Percentiles rank a stretch among this genome's conserved stretches.
Evolutionary conservation across 2,329 filamentous ascomycete genomes (phyloP).

Genomic region (Aureobasidium sp.): DNA sequence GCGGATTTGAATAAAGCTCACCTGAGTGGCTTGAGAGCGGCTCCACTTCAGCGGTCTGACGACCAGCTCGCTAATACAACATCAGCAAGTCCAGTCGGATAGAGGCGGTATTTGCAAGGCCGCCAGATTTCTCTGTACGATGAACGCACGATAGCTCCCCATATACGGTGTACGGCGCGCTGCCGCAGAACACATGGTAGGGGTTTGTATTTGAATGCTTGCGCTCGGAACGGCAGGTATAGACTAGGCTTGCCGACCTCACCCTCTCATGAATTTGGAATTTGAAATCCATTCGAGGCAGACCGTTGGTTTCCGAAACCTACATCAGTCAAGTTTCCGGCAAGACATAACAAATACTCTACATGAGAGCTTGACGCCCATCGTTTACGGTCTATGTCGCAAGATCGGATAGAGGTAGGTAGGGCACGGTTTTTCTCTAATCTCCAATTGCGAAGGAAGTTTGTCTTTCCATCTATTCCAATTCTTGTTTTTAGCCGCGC

Average conservation of each 20-base stretch:
- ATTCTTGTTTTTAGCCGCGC: neutral
- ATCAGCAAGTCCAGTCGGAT: too few species aligned
- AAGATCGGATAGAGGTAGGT: too few species aligned
- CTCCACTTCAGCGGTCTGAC: too few species aligned
- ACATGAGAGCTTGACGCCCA: too few species aligned
- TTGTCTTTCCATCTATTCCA: neutral
- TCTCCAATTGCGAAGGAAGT: conserved; percentile 6
- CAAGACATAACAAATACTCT: conserved; percentile 10
- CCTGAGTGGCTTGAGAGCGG: too few species aligned
- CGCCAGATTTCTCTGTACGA: too few species aligned
- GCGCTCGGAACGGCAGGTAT: neutral
- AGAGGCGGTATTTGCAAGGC: too few species aligned
- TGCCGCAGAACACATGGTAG: neutral
- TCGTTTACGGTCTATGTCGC: too few species aligned
- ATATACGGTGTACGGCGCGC: too few species aligned
- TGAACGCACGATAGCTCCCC: too few species aligned
- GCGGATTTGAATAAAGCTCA: too few species aligned
- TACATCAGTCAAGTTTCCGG: neutral
- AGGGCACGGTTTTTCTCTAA: neutral
- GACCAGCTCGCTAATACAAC: too few species aligned
- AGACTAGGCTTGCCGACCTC: conserved; percentile 1
- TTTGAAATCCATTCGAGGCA: neutral
- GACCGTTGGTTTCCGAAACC: conserved; percentile 11
- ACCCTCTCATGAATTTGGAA: conserved; percentile 2
- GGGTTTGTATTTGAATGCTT: neutral